These are phyloP conservation scores for Saccharomyces jurei DNA, from an alignment of 805 yeast genomes.

Conservation along the genomic window DNA sequence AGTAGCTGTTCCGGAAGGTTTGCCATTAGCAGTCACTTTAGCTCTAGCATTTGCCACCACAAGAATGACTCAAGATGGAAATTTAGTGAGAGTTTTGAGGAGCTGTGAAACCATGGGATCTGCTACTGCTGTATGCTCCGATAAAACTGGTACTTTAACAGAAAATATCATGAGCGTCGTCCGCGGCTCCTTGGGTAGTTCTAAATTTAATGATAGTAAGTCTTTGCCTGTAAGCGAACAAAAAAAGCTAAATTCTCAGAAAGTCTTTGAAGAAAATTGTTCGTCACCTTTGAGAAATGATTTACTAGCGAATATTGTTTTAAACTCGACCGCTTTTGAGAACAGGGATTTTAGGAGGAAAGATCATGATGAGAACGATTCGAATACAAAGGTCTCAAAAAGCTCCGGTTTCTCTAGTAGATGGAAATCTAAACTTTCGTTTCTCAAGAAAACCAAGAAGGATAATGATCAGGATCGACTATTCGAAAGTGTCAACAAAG, in stretches of 20 bases:
- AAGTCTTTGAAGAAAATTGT: slow-evolving; percentile 4
- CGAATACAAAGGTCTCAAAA: background rate
- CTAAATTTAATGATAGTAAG: slow-evolving; percentile 45
- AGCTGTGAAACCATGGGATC: slow-evolving; percentile 99
- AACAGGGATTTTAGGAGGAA: slow-evolving; percentile 33
- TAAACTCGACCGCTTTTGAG: slow-evolving; percentile 90
- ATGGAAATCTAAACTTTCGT: background rate
- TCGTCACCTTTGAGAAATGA: slow-evolving; percentile 13
- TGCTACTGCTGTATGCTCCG: slow-evolving; percentile 94
- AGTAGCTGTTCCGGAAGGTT: slow-evolving; percentile 99
- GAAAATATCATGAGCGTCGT: slow-evolving; percentile 91
- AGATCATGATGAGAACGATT: background rate
- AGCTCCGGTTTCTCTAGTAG: background rate
- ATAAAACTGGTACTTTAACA: slow-evolving; percentile 94
- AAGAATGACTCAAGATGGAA: slow-evolving; percentile 94
- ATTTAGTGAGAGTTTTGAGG: slow-evolving; percentile 84
- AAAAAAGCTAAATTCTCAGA: background rate
- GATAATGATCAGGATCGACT: slow-evolving; percentile 9
- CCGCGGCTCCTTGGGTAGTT: slow-evolving; percentile 56
- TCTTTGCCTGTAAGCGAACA: background rate
- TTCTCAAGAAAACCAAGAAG: slow-evolving; percentile 1
- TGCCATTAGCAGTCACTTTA: slow-evolving; percentile 93
- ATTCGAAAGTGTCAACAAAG: slow-evolving; percentile 9
- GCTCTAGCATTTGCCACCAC: slow-evolving; percentile 98
- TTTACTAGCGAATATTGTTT: slow-evolving; percentile 49